Percentiles rank a stretch among this genome's conserved stretches.
Conservation (phyloP, 129 eudicot genomes). For the Rutidosis leptorrhynchoides region DNA sequence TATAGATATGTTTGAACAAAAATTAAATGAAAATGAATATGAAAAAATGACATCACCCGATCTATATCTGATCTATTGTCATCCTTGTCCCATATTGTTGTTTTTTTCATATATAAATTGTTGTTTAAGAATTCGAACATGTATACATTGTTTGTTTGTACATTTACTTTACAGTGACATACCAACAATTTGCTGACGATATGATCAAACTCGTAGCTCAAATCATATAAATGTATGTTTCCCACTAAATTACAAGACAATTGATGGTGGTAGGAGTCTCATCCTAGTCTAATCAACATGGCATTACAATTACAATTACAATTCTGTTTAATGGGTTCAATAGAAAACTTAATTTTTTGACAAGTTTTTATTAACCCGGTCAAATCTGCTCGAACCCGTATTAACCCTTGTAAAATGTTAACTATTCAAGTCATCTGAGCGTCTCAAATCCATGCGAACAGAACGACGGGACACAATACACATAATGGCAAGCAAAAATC, state of each 20-base stretch:
- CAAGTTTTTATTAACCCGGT: background rate
- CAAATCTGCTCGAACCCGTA: background rate
- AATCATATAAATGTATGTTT: background rate
- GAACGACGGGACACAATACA: background rate
- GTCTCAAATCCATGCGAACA: background rate
- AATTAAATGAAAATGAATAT: no score
- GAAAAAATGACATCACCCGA: no score
- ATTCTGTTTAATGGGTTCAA: background rate
- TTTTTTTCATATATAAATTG: no score
- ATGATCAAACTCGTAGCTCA: background rate
- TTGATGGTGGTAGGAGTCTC: background rate
- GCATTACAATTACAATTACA: background rate
- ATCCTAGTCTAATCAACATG: background rate
- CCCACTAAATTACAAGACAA: background rate
- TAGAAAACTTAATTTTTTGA: background rate
- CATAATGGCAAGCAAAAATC: conserved; percentile 1
- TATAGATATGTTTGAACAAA: no score
- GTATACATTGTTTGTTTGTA: no score
- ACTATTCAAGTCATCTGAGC: background rate
- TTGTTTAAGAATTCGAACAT: no score
- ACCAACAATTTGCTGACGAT: background rate
- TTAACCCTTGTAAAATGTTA: background rate
- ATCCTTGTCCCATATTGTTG: no score
- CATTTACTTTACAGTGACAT: background rate
- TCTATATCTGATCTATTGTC: no score